Evolutionary conservation across 352 stramenopile species (phyloP).

Genomic region (Phytophthora pistaciae): DNA sequence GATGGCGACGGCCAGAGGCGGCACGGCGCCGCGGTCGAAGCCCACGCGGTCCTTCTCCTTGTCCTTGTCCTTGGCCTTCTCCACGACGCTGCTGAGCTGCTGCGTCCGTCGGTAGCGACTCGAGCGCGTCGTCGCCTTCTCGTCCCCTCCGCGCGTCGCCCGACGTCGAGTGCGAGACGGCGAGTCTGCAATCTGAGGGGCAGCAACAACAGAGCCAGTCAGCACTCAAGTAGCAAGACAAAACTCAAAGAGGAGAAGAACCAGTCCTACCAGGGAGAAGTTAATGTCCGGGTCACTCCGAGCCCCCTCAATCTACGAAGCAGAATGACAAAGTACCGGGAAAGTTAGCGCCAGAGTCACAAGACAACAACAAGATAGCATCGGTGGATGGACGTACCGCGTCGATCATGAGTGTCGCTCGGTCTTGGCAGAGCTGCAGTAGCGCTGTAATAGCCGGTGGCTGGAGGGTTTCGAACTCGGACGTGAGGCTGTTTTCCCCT

Average conservation of each 20-base stretch:
- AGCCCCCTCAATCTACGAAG: constrained; percentile 68
- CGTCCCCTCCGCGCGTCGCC: constrained; percentile 28
- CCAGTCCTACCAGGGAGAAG: constrained; percentile 58
- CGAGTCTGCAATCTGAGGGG: constrained; percentile 28
- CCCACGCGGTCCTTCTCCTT: constrained; percentile 31
- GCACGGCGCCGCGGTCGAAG: constrained; percentile 50
- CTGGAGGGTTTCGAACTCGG: constrained; percentile 78
- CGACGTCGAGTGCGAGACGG: constrained; percentile 28
- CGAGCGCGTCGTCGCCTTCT: constrained; percentile 14
- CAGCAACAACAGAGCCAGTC: not conserved
- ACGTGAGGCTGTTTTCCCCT: constrained; percentile 55
- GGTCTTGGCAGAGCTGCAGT: constrained; percentile 82
- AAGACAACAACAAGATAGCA: not conserved
- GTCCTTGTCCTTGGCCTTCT: constrained; percentile 38
- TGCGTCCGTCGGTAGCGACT: constrained; percentile 28
- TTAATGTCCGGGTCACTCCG: constrained; percentile 72
- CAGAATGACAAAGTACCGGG: not conserved
- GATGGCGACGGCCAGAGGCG: constrained; percentile 1
- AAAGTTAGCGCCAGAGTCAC: not conserved
- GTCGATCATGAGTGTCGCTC: constrained; percentile 76
- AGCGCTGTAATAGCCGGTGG: constrained; percentile 67
- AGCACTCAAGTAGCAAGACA: not conserved
- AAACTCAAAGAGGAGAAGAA: not conserved
- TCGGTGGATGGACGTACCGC: constrained; percentile 45
- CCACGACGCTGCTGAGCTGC: constrained; percentile 22